Evolutionary conservation across 2,329 filamentous ascomycete species (phyloP), one percentile per base, ranked within the genome.

Genomic region (Alternaria sp.): DNA sequence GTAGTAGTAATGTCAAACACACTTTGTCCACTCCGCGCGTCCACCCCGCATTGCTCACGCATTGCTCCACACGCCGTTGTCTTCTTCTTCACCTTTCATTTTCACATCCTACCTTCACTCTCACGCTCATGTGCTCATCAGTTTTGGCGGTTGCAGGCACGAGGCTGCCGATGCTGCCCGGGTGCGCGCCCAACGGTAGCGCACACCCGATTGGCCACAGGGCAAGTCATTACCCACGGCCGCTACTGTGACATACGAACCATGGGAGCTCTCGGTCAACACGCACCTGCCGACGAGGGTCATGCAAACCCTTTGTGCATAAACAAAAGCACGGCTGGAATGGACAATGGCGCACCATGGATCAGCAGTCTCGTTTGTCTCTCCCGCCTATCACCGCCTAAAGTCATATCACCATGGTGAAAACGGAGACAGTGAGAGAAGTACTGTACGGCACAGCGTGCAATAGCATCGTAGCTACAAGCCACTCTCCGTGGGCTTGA

Each of bases 271-370:
- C 18, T 54, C 40, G 7, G 20, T 44, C 51, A 11, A 45, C 34
- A 45, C 25, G 28, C 51, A 40, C 40, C 20, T 34, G 27, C 27
- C 46, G 4, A 38, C 32, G 30, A 32, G 30, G 51, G 22, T 38
- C 40, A 40, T 60, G 46, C 53, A 51, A 60, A 51, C 57, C n/a
- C 27, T 60, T 51, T 18, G 18, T 38, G 32, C 32, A 32, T 52
- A 9, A 41, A 28, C 18, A 45, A 50, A 27, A 28, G 16, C 43
- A 22, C 27, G 16, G 32, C 12, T 14, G 49, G 16, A 12, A 20
- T 52, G 1, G 41, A 22, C 48, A 25, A 25, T 51, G 40, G 44
- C 14, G 53, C 44, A 36, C 49, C 34, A 45, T 45, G 30, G 22
- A 43, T 27, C 28, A 40, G 30, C 40, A 49, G 41, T 38, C 41